Base-by-base conservation (phyloP, 148 eudicot species). In the Oxyria digyna region DNA sequence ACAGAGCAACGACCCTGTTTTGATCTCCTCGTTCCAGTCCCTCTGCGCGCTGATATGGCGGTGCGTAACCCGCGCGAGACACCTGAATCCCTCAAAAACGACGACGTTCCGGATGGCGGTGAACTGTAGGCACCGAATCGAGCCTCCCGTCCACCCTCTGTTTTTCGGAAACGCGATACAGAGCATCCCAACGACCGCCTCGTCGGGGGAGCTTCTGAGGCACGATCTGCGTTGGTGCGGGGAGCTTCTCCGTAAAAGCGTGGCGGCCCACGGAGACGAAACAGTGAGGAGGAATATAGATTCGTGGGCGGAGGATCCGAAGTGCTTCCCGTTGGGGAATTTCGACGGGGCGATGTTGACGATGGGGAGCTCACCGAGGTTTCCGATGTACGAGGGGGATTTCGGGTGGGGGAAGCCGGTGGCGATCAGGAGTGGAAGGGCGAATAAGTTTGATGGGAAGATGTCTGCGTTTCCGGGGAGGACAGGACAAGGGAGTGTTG, bases 151-250 rank as follows among this genome's bases (percentile, higher is more conserved):
- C 13, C 80, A 88, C 24, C 73, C 85, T 6, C 55, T 69, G 24
- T 91, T 88, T 67, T 91, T 91, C 77, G 97, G 97, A 0, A 91
- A 91, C 77, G 97, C 97, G 35, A 91, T 91, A n/a, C 97, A 91
- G 73, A 88, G 95, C 75, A 81, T 81, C 21, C 91, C 97, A 6
- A 91, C 97, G 1, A 67, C 73, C 24, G 89, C 89, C 0, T 9
- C 84, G 0, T 87, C 80, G 0, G 88, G 86, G 0, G 95, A 91
- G 8, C 83, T 91, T 26, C 29, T 81, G 40, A 64, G 81, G 0
- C 74, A 54, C 6, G 91, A 81, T 43, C 18, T 91, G 40, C 82
- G 89, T 73, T 91, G 97, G 97, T 87, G 87, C 65, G 97, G 91
- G 37, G 87, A 85, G 81, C 85, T 80, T 74, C 80, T 91, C 68